Percentiles rank a stretch among this genome's conserved stretches.
These are phyloP conservation scores for Penicillium canescens DNA, from an alignment of 495 filamentous ascomycete genomes.

Conservation along the genomic window DNA sequence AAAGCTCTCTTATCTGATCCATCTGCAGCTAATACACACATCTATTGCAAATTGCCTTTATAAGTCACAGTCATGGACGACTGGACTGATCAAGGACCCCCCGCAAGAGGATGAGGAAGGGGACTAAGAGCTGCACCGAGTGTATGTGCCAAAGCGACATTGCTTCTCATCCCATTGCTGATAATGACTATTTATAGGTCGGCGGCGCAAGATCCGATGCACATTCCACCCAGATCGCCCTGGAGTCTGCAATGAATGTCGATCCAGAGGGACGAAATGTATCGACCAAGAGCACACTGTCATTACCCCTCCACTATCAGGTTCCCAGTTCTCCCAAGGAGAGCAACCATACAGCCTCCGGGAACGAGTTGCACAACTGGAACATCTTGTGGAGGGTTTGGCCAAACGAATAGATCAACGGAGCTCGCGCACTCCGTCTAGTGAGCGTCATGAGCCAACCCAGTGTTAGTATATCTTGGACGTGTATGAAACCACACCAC, in stretches of 20 bases:
- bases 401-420: slow-evolving; percentile 26
- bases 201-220: slow-evolving; percentile 44
- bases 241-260: slow-evolving; percentile 38
- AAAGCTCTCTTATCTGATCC: too few relatives aligned
- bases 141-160: slow-evolving; percentile 23
- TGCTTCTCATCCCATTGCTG: neutral
- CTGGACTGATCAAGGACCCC: slow-evolving; percentile 27
- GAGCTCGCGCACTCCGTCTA: neutral
- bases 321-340: slow-evolving; percentile 3
- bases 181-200: slow-evolving; percentile 20
- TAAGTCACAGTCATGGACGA: slow-evolving; percentile 8
- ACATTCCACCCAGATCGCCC: slow-evolving; percentile 30
- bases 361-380: slow-evolving; percentile 38
- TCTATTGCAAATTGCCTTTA: neutral
- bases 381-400: slow-evolving; percentile 32
- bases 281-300: slow-evolving; percentile 32
- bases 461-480: neutral
- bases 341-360: slow-evolving; percentile 39
- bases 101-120: slow-evolving; percentile 42
- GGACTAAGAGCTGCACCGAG: slow-evolving; percentile 42
- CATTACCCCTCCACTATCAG: neutral
- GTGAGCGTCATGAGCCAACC: slow-evolving; percentile 5
- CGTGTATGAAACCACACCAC: neutral
- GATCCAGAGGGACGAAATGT: slow-evolving; percentile 31
- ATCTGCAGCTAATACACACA: too few relatives aligned